These are phyloP conservation scores for Ambrosia artemisiifolia DNA, from an alignment of 129 eudicot species.

Conservation along the genomic window DNA sequence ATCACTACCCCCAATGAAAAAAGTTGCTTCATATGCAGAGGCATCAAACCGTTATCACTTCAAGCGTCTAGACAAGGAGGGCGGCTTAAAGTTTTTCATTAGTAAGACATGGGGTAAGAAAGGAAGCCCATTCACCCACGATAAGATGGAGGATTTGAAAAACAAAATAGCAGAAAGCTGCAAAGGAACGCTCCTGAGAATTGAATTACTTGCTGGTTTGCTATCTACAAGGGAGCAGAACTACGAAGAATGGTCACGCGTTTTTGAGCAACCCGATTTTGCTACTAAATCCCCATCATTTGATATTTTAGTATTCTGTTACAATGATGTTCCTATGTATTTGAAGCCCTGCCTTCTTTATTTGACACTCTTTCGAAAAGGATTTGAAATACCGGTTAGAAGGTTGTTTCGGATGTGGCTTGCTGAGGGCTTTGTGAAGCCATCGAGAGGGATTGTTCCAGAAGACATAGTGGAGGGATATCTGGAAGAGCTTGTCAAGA, in stretches of 20 bases:
- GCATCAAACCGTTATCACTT: conserved; percentile 1
- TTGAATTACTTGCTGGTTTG: conserved; percentile 37
- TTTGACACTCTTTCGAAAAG: conserved; percentile 27
- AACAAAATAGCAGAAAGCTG: conserved; percentile 35
- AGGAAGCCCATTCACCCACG: conserved; percentile 20
- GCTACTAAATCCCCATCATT: conserved; percentile 6
- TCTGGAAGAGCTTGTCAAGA: conserved; percentile 33
- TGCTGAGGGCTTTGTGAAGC: conserved; percentile 42
- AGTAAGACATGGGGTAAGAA: conserved; percentile 16
- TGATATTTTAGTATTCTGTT: conserved; percentile 28
- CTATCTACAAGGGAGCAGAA: conserved; percentile 16
- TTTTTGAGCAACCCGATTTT: conserved; percentile 16
- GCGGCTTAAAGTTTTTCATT: conserved; percentile 24
- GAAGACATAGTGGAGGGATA: conserved; percentile 39
- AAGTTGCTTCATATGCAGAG: conserved; percentile 7
- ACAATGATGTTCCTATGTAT: conserved; percentile 26
- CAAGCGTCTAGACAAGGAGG: conserved; percentile 22
- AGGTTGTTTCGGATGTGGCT: conserved; percentile 42
- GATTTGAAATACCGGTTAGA: conserved; percentile 29
- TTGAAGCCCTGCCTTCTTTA: conserved; percentile 38
- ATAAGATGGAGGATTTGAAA: conserved; percentile 20
- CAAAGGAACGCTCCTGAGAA: conserved; percentile 29
- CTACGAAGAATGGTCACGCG: conserved; percentile 19
- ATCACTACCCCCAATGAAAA: conserved; percentile 34
- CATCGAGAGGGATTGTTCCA: not conserved